A percentile compares a stretch with the other conserved stretches of the same genome.
Evolutionary conservation across 805 yeast genomes (phyloP).

Genomic region (Saccharomycopsis fibuligera): DNA sequence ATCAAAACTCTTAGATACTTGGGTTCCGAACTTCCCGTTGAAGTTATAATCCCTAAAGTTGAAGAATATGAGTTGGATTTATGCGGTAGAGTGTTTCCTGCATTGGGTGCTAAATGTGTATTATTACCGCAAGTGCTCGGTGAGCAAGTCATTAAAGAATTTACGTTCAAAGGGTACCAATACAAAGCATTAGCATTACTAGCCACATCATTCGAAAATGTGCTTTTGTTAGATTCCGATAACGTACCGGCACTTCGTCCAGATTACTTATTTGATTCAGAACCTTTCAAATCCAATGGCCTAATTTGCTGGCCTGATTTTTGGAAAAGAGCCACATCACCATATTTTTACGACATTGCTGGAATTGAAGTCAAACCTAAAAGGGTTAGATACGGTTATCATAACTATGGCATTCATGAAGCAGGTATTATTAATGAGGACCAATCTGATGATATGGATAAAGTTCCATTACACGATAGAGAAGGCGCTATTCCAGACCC

Average conservation of each 20-base stretch:
- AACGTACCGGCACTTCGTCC: constrained; percentile 54
- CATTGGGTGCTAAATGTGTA: constrained; percentile 58
- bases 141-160: constrained; percentile 40
- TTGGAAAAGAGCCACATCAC: constrained; percentile 64
- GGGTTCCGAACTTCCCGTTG: constrained; percentile 57
- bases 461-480: constrained; percentile 50
- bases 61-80: constrained; percentile 64
- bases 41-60: constrained; percentile 58
- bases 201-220: constrained; percentile 68
- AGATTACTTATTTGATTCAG: constrained; percentile 42
- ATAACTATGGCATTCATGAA: constrained; percentile 32
- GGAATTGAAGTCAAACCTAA: constrained; percentile 34
- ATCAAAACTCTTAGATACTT: constrained; percentile 42
- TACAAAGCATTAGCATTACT: constrained; percentile 62
- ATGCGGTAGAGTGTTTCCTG: constrained; percentile 57
- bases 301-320: constrained; percentile 62
- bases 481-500: constrained; percentile 56
- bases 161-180: constrained; percentile 56
- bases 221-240: constrained; percentile 67
- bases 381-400: constrained; percentile 35
- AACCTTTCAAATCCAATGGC: constrained; percentile 33
- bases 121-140: constrained; percentile 59
- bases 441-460: constrained; percentile 6
- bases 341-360: constrained; percentile 50
- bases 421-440: constrained; percentile 25